These are phyloP conservation scores for Nigrospora sphaerica DNA, from an alignment of 2,329 filamentous ascomycete species.

Conservation along the genomic window DNA sequence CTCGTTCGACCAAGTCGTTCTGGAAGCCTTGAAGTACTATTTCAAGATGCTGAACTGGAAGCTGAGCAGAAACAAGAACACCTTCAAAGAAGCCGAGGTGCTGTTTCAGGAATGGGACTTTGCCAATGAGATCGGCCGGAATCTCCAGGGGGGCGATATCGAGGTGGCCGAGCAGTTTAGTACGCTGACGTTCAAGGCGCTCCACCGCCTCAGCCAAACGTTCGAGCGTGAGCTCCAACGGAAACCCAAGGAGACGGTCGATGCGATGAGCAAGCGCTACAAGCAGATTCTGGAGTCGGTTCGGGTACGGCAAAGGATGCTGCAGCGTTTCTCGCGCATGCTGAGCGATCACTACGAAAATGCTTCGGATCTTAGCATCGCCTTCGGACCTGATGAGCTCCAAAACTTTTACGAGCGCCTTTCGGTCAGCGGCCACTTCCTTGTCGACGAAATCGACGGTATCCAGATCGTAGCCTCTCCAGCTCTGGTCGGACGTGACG, in stretches of 20 bases:
- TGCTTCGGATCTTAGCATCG: slow-evolving; percentile 88
- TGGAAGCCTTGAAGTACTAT: slow-evolving; percentile 94
- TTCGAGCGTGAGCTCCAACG: slow-evolving; percentile 88
- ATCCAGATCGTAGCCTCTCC: slow-evolving; percentile 82
- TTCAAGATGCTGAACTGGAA: slow-evolving; percentile 99
- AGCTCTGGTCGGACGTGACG: slow-evolving; percentile 63
- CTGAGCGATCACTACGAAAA: slow-evolving; percentile 94
- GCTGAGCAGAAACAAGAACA: slow-evolving; percentile 94
- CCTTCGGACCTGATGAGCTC: slow-evolving; percentile 58
- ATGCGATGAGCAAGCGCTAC: slow-evolving; percentile 95
- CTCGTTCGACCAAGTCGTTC: slow-evolving; percentile 83
- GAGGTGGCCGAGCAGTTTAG: slow-evolving; percentile 98
- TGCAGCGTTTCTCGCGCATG: slow-evolving; percentile 90
- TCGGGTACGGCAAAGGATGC: slow-evolving; percentile 88
- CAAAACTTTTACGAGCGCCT: slow-evolving; percentile 76
- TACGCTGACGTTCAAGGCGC: slow-evolving; percentile 84
- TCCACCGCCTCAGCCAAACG: slow-evolving; percentile 79
- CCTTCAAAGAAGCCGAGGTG: slow-evolving; percentile 97
- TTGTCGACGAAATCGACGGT: slow-evolving; percentile 73
- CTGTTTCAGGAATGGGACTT: slow-evolving; percentile 98
- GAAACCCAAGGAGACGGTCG: slow-evolving; percentile 72
- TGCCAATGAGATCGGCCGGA: slow-evolving; percentile 84
- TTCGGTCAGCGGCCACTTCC: slow-evolving; percentile 76
- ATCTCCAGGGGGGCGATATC: slow-evolving; percentile 88
- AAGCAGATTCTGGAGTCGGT: slow-evolving; percentile 94